Evolutionary conservation across 768 basidiomycete species (phyloP), one percentile per base, ranked within the genome.

Genomic region (Candolleomyces eurysporus): DNA sequence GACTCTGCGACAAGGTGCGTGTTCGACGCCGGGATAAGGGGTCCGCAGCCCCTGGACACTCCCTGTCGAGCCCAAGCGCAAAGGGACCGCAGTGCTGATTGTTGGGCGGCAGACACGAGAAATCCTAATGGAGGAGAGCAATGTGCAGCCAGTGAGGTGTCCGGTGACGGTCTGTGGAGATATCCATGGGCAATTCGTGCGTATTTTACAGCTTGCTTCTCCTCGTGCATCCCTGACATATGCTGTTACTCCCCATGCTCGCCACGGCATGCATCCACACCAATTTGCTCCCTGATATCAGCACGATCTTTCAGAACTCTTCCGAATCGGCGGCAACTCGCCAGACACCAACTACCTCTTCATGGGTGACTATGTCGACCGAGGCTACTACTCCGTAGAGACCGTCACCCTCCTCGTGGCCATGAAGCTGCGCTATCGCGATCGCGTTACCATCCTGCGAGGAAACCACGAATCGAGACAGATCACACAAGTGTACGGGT

Each of bases 351-450:
- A 98, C 79, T 99, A 99, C 76, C 90, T 99, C 69, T 99, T 98
- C 82, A 99, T 99, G 97, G 97, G 97, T 31, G 97, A 99, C 82
- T 99, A 98, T 73, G 97, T 98, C 68, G 97, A 98, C 80, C 88
- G 96, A 71, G 96, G 96, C 19, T 99, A 98, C 82, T 98, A 98
- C 79, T 97, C 95, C 19, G 96, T 99, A 60, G 97, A 99, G 79
- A 99, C 97, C 1, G 96, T 99, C 67, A 97, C 96, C 13, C 83
- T 98, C 8, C 90, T 99, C 54, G 95, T 99, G 63, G 94, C 97
- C 19, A 84, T 98, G 73, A 99, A 99, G 80, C 82, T 99, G 65
- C 91, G 97, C 70, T 98, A 99, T 78, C 92, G 95, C 64, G 96
- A 98, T 76, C 90, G 96, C 57, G 94, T 98, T 68, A 98, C 97